Base-by-base conservation (phyloP, 495 filamentous ascomycete species). In the Penicillium cataractarum region DNA sequence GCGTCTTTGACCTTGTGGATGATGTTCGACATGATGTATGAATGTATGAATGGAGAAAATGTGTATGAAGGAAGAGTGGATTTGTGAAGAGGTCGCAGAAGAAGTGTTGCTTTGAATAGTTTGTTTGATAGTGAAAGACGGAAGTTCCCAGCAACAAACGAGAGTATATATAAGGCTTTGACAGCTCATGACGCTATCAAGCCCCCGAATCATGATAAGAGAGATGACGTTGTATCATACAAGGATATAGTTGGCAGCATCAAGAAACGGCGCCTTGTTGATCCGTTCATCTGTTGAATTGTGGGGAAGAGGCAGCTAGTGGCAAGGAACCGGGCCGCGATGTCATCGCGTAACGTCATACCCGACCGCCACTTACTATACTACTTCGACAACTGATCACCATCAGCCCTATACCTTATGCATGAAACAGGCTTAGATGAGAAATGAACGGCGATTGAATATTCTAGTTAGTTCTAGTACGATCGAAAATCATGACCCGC, bases 1-100 rank as follows among this genome's bases (percentile, higher is more conserved):
- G 82, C 84, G 21, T 89, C 84, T 79, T 90, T 90, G 76, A 88
- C 82, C 69, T 90, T 91, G 80, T 90, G 79, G 68, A 89, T 73
- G 66, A 90, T 77, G 64, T 74, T 70, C 40, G 86, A 88, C 86
- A 89, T 89, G 68, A 68, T 87, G 13, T n/a, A 15, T 26, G 24
- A 6, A 42, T n/a, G 21, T 17, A 40, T 22, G 35, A 35, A 55
- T n/a, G n/a, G n/a, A n/a, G n/a, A n/a, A n/a, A n/a, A n/a, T n/a
- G n/a, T n/a, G n/a, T n/a, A n/a, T n/a, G n/a, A 33, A 56, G 7
- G n/a, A 48, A 13, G 35, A 42, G 19, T 29, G 6, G 5, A 8
- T 31, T 46, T 22, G 22, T 19, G 29, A 33, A 35, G 6, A 35
- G 22, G 29, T 33, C 22, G 22, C 10, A 22, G 40, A 58, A 29